Conservation (phyloP, 768 basidiomycete genomes). For the Auricularia cornea region DNA sequence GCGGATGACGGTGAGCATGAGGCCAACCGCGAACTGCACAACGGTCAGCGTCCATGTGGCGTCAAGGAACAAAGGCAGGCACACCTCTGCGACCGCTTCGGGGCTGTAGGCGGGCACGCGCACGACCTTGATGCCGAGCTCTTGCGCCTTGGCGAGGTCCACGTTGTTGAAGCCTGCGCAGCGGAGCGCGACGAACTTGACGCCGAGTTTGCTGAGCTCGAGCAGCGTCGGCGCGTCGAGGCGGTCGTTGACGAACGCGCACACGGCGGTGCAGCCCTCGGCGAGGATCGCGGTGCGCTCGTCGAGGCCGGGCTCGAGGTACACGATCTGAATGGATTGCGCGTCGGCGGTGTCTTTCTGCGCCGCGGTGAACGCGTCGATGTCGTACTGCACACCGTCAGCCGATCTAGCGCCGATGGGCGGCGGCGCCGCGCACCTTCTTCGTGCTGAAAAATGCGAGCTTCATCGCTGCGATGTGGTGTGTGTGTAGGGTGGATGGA, state of each 20-base stretch:
- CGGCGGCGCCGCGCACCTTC: constrained; percentile 5
- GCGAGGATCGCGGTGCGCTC: constrained; percentile 7
- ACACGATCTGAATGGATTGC: constrained; percentile 8
- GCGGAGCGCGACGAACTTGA: constrained; percentile 11
- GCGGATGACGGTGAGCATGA: constrained; percentile 13
- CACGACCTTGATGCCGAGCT: constrained; percentile 11
- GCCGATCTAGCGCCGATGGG: neutral
- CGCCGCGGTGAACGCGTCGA: constrained; percentile 6
- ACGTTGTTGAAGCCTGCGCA: constrained; percentile 7
- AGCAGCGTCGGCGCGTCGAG: constrained; percentile 7
- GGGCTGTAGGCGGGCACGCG: constrained; percentile 15
- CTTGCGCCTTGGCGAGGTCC: constrained; percentile 11
- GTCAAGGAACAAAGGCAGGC: neutral
- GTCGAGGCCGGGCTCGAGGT: constrained; percentile 7
- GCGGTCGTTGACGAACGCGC: constrained; percentile 14
- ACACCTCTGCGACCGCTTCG: constrained; percentile 13
- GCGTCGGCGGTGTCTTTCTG: neutral
- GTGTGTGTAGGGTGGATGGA: neutral
- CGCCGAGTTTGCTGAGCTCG: constrained; percentile 6
- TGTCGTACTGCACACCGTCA: constrained; percentile 9
- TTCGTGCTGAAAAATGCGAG: constrained; percentile 13
- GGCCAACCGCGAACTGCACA: constrained; percentile 13
- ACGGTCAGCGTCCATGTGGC: neutral
- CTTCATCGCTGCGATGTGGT: constrained; percentile 1
- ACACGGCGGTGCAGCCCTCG: constrained; percentile 9